These are phyloP conservation scores for Scheffersomyces quercinus DNA, from an alignment of 1,139 yeast species.

Conservation along the genomic window DNA sequence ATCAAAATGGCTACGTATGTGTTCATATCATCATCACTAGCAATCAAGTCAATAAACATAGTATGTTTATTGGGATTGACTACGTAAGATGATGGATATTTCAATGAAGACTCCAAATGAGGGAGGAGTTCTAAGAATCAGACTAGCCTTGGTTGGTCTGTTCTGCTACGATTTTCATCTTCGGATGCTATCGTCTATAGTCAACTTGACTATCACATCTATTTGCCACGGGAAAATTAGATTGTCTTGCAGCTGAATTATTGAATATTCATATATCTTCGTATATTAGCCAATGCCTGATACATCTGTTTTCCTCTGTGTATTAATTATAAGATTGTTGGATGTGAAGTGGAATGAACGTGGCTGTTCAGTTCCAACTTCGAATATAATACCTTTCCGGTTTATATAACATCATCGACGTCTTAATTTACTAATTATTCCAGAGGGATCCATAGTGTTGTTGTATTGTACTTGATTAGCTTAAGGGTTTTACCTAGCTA, in stretches of 20 bases:
- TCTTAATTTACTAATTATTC: constrained; percentile 6
- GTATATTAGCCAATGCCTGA: constrained; percentile 46
- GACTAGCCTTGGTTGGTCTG: no score
- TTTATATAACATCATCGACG: constrained; percentile 5
- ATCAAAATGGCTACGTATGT: constrained; percentile 22
- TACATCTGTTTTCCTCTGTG: constrained; percentile 54
- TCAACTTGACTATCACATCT: not conserved
- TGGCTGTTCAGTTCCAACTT: constrained; percentile 48
- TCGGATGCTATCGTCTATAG: no score
- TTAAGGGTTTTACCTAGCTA: constrained; percentile 1
- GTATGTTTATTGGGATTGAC: no score
- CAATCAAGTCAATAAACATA: not conserved
- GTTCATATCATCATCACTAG: constrained; percentile 1
- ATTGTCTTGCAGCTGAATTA: constrained; percentile 45
- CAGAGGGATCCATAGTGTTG: constrained; percentile 19
- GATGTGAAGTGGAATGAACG: constrained; percentile 43
- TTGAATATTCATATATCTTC: constrained; percentile 24
- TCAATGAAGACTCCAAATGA: not conserved
- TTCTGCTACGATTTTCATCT: no score
- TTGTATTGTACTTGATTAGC: constrained; percentile 2
- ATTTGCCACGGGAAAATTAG: constrained; percentile 44
- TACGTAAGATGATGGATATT: not conserved
- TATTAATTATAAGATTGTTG: constrained; percentile 12
- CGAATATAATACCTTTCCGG: constrained; percentile 27
- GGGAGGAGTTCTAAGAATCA: no score